Base-by-base conservation (phyloP, 148 eudicot genomes). In the Vaccinium corymbosum region DNA sequence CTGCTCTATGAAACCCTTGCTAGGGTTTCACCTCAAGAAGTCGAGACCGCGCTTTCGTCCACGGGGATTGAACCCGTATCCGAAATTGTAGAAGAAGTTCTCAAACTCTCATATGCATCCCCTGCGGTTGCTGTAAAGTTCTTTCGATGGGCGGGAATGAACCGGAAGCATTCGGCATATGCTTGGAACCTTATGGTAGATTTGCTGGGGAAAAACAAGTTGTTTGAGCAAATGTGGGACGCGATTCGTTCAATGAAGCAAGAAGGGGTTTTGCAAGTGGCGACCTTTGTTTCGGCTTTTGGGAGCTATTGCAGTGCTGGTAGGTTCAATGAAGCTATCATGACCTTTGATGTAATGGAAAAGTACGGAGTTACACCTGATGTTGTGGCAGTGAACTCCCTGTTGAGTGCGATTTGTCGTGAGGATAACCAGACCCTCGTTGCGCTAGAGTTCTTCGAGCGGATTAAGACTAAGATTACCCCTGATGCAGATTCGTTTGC, bases 171-270 rank as follows among this genome's bases (percentile, higher is more conserved):
- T 70, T 84, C 93, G 11, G 79, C 85, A 5, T 85, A 82, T 64
- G 85, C 93, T 27, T 95, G 98, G 98, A 93, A 94, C 73, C 86
- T 94, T 85, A 93, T 95, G 93, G 93, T 95, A 35, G 98, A 95
- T 91, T 87, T 95, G 88, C 87, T 95, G 27, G 98, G 98, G 15
- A 94, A 91, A 90, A 94, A 93, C 77, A 56, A 86, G 76, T 79
- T 93, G 87, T 94, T 93, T 86, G 98, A 94, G 42, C 87, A 86
- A 52, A 94, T 95, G 97, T 95, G 98, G 98, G 98, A 93, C 38
- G 98, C 97, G 0, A 89, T 95, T 72, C 83, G 98, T 81, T 89
- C 97, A 14, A 94, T 95, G 97, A 95, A 89, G 93, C 84, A 89
- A 22, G 95, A 91, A 81, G 90, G 89, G 61, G 51, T 90, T 66